phyloP scores from a whole-genome alignment of 2,329 filamentous ascomycete genomes.

The Fusarium nematophilum region DNA sequence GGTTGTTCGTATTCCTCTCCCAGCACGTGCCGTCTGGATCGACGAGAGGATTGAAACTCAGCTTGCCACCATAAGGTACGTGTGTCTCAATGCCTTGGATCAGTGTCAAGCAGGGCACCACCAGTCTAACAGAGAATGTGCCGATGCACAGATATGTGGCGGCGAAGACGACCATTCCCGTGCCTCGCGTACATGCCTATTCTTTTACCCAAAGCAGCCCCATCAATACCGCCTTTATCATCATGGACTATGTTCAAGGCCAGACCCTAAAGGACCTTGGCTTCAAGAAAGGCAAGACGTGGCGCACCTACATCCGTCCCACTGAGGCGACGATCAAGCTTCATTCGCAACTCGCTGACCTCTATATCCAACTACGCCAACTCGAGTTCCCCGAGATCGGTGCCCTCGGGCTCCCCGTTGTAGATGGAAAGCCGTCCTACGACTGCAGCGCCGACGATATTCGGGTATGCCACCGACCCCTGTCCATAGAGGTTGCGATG shows the following conservation, averaged over 20 bases:
- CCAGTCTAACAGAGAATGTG: not conserved
- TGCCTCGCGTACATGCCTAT: conserved; percentile 1
- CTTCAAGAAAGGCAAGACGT: not conserved
- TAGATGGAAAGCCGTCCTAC: not conserved
- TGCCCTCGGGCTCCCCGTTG: not conserved
- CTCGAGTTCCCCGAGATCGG: conserved; percentile 4
- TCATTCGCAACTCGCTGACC: not conserved
- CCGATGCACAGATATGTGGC: conserved; percentile 7
- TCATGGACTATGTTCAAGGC: conserved; percentile 7
- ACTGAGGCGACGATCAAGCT: not conserved
- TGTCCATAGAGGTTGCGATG: conserved; percentile 1
- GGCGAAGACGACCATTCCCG: conserved; percentile 4
- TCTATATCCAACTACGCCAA: conserved; percentile 6
- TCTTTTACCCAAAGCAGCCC: not conserved
- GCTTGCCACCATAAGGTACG: conserved; percentile 7
- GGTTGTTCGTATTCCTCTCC: conserved; percentile 1
- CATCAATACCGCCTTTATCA: not conserved
- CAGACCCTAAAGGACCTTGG: not conserved
- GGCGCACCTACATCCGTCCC: not conserved
- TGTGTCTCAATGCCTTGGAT: not conserved
- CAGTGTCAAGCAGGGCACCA: not conserved
- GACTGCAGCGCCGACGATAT: not conserved
- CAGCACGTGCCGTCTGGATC: not conserved
- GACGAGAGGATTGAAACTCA: not conserved
- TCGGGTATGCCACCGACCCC: not conserved